Percentiles rank a stretch among this genome's conserved stretches.
These are phyloP conservation scores for Microsporum ferrugineum DNA, from an alignment of 2,329 filamentous ascomycete genomes.

Conservation along the genomic window DNA sequence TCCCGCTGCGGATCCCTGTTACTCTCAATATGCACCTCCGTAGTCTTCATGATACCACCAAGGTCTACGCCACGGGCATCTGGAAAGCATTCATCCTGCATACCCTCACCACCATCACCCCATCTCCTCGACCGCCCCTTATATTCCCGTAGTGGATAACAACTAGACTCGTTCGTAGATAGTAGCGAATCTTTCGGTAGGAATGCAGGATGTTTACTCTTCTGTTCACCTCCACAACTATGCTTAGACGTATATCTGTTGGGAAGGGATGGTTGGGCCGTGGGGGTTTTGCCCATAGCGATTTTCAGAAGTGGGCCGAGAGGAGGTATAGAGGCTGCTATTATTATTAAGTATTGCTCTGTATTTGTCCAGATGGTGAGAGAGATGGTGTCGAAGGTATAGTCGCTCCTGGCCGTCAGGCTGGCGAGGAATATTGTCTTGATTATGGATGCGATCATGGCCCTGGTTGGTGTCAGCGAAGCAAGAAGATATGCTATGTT, in stretches of 20 bases:
- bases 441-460: constrained; percentile 9
- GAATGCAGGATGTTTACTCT: not conserved
- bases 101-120: not conserved
- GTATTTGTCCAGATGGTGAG: constrained; percentile 8
- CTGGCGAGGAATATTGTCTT: constrained; percentile 8
- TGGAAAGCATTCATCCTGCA: not conserved
- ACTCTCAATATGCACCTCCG: not conserved
- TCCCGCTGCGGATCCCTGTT: not conserved
- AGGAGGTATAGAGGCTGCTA: constrained; percentile 11
- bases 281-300: not conserved
- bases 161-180: not conserved
- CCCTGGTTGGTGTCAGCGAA: not conserved
- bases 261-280: not conserved
- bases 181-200: not conserved
- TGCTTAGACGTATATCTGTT: not conserved
- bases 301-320: constrained; percentile 7
- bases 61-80: not conserved
- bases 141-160: constrained; percentile 9
- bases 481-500: not conserved
- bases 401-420: constrained; percentile 7
- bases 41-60: constrained; percentile 10
- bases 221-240: not conserved
- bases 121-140: constrained; percentile 5
- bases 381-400: constrained; percentile 8
- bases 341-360: constrained; percentile 14